Evolutionary conservation across 2,329 filamentous ascomycete species (phyloP), one percentile per base, ranked within the genome.

Genomic region (Penicillium sp.): DNA sequence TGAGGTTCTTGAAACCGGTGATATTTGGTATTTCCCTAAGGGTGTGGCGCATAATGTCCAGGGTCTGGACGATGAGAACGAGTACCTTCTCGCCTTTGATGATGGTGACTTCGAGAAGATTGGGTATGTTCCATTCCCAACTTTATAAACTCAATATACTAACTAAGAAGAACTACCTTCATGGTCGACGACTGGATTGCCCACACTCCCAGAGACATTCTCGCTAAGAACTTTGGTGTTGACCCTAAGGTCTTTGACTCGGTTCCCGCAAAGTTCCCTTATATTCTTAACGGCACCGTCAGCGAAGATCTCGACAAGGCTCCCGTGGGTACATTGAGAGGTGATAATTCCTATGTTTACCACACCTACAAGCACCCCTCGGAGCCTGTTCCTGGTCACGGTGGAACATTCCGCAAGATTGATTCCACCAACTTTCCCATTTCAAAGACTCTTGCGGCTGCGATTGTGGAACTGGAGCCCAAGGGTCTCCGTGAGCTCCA

Each of bases 1-100:
- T 77, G 81, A 84, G 58, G 81, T 78, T 56, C 80, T 87, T 13
- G 79, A 79, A 49, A 84, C 81, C 47, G 86, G 86, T 17, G 86
- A 89, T 59, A 83, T 88, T 47, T 89, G 86, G 85, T 88, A 88
- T 68, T 88, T 88, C 64, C 86, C 86, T 31, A 86, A 88, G 69
- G 87, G 86, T 4, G 78, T 79, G 4, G 83, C 84, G 0, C 86
- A 89, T 51, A 85, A 84, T 1, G 75, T 89, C 0, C 86, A 89
- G 51, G 74, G 71, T 0, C 77, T 89, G 0, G 84, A 82, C 1
- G 86, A 88, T 10, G 82, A 88, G 67, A 89, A 88, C 58, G 87
- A 89, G 69, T 89, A 83, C 61, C 78, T 89, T 12, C 78, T 89
- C 1, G 82, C 83, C 31, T 89, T 89, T 66, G 86, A 89, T 61